phyloP scores from a whole-genome alignment of 2,329 filamentous ascomycete species.

The Colletotrichum limetticola region DNA sequence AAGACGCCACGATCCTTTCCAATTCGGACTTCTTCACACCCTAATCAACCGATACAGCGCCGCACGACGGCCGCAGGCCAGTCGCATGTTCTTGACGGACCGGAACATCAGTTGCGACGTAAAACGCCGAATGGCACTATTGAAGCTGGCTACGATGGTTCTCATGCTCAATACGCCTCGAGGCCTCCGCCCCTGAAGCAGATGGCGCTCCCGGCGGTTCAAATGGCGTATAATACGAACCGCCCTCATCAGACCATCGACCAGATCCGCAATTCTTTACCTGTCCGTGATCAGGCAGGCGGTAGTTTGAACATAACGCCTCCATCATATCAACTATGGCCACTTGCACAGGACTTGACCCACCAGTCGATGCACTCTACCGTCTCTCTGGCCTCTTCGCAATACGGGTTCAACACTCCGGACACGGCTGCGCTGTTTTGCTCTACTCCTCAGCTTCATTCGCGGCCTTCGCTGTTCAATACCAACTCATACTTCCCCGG shows the following conservation, averaged over 20 bases:
- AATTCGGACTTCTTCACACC: conserved; percentile 49
- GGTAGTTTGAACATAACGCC: neutral
- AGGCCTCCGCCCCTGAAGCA: conserved; percentile 86
- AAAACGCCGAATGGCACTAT: conserved; percentile 97
- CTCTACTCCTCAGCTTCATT: neutral
- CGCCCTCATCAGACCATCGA: conserved; percentile 29
- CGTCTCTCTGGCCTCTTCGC: neutral
- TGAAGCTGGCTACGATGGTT: conserved; percentile 90
- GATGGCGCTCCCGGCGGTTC: conserved; percentile 75
- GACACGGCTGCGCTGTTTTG: conserved; percentile 2
- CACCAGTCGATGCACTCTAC: neutral
- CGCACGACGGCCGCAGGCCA: conserved; percentile 13
- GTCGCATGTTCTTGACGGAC: conserved; percentile 43
- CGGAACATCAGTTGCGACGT: conserved; percentile 84
- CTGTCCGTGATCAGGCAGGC: neutral
- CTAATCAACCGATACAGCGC: conserved; percentile 42
- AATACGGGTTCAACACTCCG: conserved; percentile 7
- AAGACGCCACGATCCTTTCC: conserved; percentile 47
- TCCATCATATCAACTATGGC: conserved; percentile 18
- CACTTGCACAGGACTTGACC: conserved; percentile 1
- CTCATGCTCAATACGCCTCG: conserved; percentile 76
- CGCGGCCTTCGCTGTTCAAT: neutral
- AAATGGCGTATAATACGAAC: conserved; percentile 32
- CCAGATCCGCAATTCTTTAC: conserved; percentile 1
- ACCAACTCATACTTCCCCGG: neutral